These are phyloP conservation scores for Aegilops tauschii DNA, from an alignment of 176 grass and related monocot genomes.

Conservation along the genomic window DNA sequence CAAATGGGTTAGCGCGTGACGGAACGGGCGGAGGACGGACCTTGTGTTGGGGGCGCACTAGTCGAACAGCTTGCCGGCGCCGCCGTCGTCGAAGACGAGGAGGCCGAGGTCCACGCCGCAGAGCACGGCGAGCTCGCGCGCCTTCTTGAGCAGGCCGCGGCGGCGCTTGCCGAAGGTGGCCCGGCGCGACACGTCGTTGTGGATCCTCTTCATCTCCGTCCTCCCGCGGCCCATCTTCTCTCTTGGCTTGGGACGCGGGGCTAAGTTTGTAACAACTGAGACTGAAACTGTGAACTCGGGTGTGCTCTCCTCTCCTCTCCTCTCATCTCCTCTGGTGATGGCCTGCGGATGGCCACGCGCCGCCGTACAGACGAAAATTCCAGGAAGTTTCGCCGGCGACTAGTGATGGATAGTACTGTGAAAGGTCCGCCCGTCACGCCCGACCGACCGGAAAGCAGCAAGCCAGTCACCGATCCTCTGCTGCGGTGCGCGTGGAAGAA, in stretches of 20 bases:
- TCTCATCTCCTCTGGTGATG: background rate
- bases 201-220: slow-evolving; percentile 38
- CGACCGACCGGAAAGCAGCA: no score
- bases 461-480: no score
- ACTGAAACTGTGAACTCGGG: no score
- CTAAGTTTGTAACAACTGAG: no score
- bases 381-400: background rate
- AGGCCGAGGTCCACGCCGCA: slow-evolving; percentile 38
- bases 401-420: no score
- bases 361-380: background rate
- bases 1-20: no score
- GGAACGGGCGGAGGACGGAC: no score
- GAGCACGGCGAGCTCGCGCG: slow-evolving; percentile 39
- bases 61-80: no score
- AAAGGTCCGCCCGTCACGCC: no score
- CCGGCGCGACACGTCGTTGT: slow-evolving; percentile 37
- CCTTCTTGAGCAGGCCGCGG: slow-evolving; percentile 51
- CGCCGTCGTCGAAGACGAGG: slow-evolving; percentile 39
- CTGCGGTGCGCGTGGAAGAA: no score
- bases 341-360: no score
- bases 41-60: no score
- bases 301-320: background rate
- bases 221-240: background rate
- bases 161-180: slow-evolving; percentile 51
- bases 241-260: background rate